These are phyloP conservation scores for Metroxylon sagu DNA, from an alignment of 176 grass and related monocot species.

Conservation along the genomic window DNA sequence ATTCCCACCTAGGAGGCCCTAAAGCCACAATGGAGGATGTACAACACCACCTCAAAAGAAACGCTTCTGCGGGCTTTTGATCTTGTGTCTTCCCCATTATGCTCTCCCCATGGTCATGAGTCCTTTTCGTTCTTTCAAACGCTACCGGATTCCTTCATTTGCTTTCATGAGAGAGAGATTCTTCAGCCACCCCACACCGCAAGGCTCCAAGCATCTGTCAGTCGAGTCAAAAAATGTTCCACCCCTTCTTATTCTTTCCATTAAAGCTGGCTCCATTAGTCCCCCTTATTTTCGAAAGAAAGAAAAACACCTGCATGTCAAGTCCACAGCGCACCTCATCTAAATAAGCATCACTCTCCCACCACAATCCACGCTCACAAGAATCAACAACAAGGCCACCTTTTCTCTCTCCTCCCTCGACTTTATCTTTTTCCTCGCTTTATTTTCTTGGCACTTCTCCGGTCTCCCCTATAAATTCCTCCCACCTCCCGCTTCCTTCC, in stretches of 20 bases:
- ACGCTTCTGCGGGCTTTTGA: not conserved
- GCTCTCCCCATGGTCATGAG: not conserved
- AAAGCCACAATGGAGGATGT: not conserved
- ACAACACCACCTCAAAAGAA: slow-evolving; percentile 3
- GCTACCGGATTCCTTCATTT: slow-evolving; percentile 33
- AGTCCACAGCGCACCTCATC: too few relatives aligned
- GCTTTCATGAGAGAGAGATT: slow-evolving; percentile 31
- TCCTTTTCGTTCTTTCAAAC: not conserved
- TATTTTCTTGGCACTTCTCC: slow-evolving; percentile 50
- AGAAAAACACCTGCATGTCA: too few relatives aligned
- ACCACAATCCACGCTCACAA: not conserved
- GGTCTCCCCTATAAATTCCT: slow-evolving; percentile 9
- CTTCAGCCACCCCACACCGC: slow-evolving; percentile 29
- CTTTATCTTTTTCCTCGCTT: slow-evolving; percentile 50
- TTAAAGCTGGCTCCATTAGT: not conserved
- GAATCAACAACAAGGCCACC: slow-evolving; percentile 20
- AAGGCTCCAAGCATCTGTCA: slow-evolving; percentile 53
- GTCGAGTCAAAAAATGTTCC: slow-evolving; percentile 1
- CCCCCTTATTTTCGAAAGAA: too few relatives aligned
- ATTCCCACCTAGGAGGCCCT: not conserved
- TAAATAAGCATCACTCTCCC: too few relatives aligned
- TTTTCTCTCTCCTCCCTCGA: slow-evolving; percentile 34
- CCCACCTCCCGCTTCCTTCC: not conserved
- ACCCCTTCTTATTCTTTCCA: not conserved
- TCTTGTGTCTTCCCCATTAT: not conserved